Evolutionary conservation across 2,329 filamentous ascomycete species (phyloP).

Genomic region (Fusarium euwallaceae): DNA sequence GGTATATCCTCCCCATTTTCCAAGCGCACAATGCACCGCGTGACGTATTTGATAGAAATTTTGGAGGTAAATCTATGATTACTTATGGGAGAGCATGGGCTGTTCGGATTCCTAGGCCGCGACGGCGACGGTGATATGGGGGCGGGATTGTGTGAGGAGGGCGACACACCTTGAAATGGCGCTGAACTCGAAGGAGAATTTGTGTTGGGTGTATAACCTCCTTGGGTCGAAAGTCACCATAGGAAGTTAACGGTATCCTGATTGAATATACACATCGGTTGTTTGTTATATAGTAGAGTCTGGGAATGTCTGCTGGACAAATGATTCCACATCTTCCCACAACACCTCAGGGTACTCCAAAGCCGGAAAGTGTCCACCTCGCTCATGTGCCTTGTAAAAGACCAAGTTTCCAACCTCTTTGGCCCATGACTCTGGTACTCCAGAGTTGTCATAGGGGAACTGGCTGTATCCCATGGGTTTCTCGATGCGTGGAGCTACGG

Average conservation of each 20-base stretch:
- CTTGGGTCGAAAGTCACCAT: neutral
- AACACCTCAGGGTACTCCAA: neutral
- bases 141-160: too few relatives aligned
- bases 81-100: too few relatives aligned
- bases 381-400: neutral
- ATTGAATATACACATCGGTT: neutral
- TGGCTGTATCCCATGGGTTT: neutral
- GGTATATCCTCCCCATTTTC: too few relatives aligned
- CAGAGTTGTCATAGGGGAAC: neutral
- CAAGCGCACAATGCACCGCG: too few relatives aligned
- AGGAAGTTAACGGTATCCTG: neutral
- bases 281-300: neutral
- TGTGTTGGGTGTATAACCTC: too few relatives aligned
- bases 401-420: neutral
- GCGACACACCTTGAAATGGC: too few relatives aligned
- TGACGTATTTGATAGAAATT: too few relatives aligned
- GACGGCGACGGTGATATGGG: too few relatives aligned
- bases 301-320: neutral
- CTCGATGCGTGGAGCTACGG: neutral
- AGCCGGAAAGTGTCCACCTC: neutral
- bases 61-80: too few relatives aligned
- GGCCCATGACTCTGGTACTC: neutral
- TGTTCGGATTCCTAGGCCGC: too few relatives aligned
- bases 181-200: too few relatives aligned
- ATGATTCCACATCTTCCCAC: neutral